Percentiles rank a stretch among this genome's conserved stretches.
Conservation (phyloP, 768 basidiomycete species). For the Mycena maculata region DNA sequence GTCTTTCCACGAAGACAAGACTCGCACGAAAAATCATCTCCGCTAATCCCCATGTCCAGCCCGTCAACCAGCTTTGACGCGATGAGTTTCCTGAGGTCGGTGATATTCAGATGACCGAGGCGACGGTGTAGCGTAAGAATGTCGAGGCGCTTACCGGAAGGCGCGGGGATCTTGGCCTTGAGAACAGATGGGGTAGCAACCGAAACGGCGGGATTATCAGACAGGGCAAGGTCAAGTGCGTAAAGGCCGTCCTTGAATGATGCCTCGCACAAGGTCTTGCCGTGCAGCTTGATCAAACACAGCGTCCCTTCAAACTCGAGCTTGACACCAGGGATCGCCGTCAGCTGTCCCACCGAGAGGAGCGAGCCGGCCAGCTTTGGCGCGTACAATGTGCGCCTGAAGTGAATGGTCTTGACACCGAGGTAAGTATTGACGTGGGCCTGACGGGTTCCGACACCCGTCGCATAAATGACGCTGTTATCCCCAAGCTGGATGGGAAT, state of each 20-base stretch:
- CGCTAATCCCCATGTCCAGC: neutral
- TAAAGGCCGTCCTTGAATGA: slow-evolving; percentile 8
- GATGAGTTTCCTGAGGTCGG: slow-evolving; percentile 11
- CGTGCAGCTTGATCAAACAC: neutral
- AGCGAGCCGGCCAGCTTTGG: slow-evolving; percentile 1
- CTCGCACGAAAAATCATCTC: slow-evolving; percentile 1
- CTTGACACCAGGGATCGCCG: slow-evolving; percentile 1
- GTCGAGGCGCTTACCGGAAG: slow-evolving; percentile 7
- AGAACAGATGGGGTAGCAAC: neutral
- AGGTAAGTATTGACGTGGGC: neutral
- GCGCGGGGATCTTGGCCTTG: neutral
- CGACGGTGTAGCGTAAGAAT: slow-evolving; percentile 6
- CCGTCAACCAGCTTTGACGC: slow-evolving; percentile 1
- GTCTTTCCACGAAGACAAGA: slow-evolving; percentile 2
- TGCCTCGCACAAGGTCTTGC: neutral
- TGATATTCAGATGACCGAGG: slow-evolving; percentile 5
- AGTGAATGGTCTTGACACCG: neutral
- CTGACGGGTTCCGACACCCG: neutral
- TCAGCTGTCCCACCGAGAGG: neutral
- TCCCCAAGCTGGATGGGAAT: slow-evolving; percentile 10
- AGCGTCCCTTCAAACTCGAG: neutral
- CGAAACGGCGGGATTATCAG: neutral
- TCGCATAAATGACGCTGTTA: neutral
- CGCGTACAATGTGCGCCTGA: neutral
- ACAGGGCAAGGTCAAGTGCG: neutral